These are phyloP conservation scores for Nemania sp. DNA, from an alignment of 2,329 filamentous ascomycete genomes.

Conservation along the genomic window DNA sequence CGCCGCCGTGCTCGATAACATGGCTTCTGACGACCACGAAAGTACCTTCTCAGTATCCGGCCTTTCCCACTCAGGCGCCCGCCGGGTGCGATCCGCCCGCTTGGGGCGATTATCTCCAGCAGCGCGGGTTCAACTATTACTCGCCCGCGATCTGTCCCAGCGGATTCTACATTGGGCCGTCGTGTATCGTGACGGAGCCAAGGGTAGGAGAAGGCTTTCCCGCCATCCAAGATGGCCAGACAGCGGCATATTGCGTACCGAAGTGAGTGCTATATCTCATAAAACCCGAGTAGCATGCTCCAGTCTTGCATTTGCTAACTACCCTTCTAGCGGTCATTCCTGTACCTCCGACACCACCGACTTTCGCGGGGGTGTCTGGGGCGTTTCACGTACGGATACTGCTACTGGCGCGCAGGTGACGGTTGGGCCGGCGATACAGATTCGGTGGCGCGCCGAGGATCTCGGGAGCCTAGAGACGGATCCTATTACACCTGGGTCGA, in stretches of 20 bases:
- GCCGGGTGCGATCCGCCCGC: conserved; percentile 43
- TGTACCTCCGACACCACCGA: conserved; percentile 46
- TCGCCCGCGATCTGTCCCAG: conserved; percentile 35
- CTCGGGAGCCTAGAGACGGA: conserved; percentile 33
- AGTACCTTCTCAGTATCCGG: conserved; percentile 46
- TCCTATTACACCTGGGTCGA: conserved; percentile 32
- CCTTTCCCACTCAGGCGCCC: conserved; percentile 38
- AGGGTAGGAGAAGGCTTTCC: conserved; percentile 40
- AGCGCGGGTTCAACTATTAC: conserved; percentile 42
- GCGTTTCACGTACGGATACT: conserved; percentile 33
- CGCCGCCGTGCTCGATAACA: conserved; percentile 44
- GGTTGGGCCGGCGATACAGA: conserved; percentile 33
- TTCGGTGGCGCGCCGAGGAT: conserved; percentile 34
- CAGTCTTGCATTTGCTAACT: not conserved
- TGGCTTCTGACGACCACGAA: conserved; percentile 48
- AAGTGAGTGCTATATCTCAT: conserved; percentile 29
- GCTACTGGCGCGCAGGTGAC: conserved; percentile 25
- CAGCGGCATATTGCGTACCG: conserved; percentile 36
- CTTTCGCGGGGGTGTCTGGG: conserved; percentile 30
- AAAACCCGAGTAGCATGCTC: not conserved
- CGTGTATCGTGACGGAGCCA: conserved; percentile 28
- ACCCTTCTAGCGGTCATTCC: conserved; percentile 39
- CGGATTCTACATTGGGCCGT: conserved; percentile 32
- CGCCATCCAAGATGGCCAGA: conserved; percentile 30
- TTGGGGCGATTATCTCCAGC: conserved; percentile 43